Percentiles rank a stretch among this genome's conserved stretches.
These are phyloP conservation scores for Macroventuria anomochaeta DNA, from an alignment of 2,329 filamentous ascomycete genomes.

Conservation along the genomic window DNA sequence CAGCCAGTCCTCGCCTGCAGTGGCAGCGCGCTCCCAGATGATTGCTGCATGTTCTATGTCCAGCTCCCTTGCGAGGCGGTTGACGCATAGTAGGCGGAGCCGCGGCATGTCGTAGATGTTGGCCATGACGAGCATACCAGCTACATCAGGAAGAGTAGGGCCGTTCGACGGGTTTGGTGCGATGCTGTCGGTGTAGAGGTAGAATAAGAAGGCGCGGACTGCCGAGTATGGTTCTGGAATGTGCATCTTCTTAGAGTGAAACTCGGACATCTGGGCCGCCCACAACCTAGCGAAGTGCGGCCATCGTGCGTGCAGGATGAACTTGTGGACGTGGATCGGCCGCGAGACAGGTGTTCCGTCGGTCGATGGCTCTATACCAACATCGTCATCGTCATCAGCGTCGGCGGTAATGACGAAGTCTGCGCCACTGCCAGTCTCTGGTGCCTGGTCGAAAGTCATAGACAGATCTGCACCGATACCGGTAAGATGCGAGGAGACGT, in stretches of 20 bases:
- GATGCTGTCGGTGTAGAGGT: constrained; percentile 96
- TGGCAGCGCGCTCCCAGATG: constrained; percentile 91
- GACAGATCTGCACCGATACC: constrained; percentile 86
- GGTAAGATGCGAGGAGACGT: constrained; percentile 58
- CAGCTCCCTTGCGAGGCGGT: constrained; percentile 85
- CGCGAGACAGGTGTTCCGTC: constrained; percentile 58
- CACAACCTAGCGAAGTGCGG: constrained; percentile 94
- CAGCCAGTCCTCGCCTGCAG: constrained; percentile 92
- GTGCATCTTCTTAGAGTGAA: constrained; percentile 96
- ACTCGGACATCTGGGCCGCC: constrained; percentile 94
- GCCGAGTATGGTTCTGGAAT: constrained; percentile 95
- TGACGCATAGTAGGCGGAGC: constrained; percentile 87
- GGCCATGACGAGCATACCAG: constrained; percentile 93
- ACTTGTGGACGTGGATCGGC: constrained; percentile 92
- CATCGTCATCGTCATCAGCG: constrained; percentile 73
- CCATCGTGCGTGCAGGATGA: constrained; percentile 95
- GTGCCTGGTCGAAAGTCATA: constrained; percentile 83
- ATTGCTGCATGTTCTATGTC: constrained; percentile 94
- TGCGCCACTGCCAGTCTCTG: constrained; percentile 82
- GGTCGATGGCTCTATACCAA: constrained; percentile 61
- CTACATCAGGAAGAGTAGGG: constrained; percentile 77
- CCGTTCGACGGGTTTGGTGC: constrained; percentile 53
- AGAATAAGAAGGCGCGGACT: constrained; percentile 93
- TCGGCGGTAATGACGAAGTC: constrained; percentile 93
- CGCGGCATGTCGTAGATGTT: constrained; percentile 98